phyloP scores from a whole-genome alignment of 768 basidiomycete species.

The Termitomyces sp. region DNA sequence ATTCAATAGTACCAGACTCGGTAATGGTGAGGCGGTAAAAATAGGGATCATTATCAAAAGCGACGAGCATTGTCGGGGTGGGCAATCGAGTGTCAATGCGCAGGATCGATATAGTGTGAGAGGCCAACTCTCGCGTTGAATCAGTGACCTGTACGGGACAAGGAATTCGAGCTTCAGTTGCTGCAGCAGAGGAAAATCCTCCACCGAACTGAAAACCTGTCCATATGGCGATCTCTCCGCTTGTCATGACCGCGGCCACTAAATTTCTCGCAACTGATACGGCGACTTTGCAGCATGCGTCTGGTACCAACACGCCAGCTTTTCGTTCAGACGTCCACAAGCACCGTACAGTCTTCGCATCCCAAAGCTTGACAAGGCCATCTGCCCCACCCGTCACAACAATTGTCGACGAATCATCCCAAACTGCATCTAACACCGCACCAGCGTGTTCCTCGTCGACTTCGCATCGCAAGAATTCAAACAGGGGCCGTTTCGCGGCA shows the following conservation, averaged over 20 bases:
- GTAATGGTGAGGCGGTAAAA: slow-evolving; percentile 47
- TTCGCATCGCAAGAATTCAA: slow-evolving; percentile 40
- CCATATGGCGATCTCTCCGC: slow-evolving; percentile 57
- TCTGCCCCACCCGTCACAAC: slow-evolving; percentile 56
- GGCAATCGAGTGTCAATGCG: slow-evolving; percentile 21
- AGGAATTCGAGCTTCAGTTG: slow-evolving; percentile 27
- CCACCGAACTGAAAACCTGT: slow-evolving; percentile 25
- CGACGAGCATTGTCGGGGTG: slow-evolving; percentile 38
- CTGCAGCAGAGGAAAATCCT: slow-evolving; percentile 10
- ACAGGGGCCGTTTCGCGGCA: slow-evolving; percentile 32
- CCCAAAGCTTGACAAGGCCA: slow-evolving; percentile 73
- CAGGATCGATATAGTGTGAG: slow-evolving; percentile 11
- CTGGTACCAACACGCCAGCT: slow-evolving; percentile 28
- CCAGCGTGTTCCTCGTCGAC: slow-evolving; percentile 63
- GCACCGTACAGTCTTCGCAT: slow-evolving; percentile 44
- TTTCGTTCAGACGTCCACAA: slow-evolving; percentile 56
- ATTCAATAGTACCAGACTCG: slow-evolving; percentile 21
- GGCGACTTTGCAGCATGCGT: slow-evolving; percentile 47
- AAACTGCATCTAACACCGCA: slow-evolving; percentile 47
- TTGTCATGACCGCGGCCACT: slow-evolving; percentile 45
- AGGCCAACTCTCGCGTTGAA: slow-evolving; percentile 9
- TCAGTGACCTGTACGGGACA: slow-evolving; percentile 22
- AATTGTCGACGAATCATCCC: slow-evolving; percentile 29
- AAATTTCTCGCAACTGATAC: slow-evolving; percentile 35
- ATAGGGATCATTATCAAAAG: slow-evolving; percentile 40